These are phyloP conservation scores for Dacryopinax primogenitus DNA, from an alignment of 768 basidiomycete species.

Conservation along the genomic window DNA sequence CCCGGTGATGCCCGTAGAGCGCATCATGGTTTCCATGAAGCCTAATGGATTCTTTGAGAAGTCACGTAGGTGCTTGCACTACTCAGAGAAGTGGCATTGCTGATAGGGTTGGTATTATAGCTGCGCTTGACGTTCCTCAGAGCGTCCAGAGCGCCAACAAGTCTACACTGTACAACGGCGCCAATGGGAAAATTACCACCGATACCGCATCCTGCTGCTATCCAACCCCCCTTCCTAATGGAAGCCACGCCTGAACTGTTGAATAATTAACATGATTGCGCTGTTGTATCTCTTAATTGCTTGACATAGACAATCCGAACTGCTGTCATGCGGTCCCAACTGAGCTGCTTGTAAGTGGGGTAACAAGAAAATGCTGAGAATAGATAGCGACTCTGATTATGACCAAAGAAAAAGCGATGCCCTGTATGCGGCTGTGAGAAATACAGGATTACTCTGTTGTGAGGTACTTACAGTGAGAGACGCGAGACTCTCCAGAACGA, in stretches of 20 bases:
- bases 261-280: not conserved
- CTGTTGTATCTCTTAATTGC: not conserved
- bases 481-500: not conserved
- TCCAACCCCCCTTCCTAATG: not conserved
- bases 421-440: not conserved
- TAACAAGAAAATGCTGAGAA: not conserved
- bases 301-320: not conserved
- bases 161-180: conserved; percentile 9
- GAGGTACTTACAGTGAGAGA: not conserved
- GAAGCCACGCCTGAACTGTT: not conserved
- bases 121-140: conserved; percentile 21
- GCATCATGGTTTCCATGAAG: not conserved
- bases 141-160: conserved; percentile 20
- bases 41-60: conserved; percentile 1
- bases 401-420: not conserved
- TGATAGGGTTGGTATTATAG: conserved; percentile 14
- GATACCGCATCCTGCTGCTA: not conserved
- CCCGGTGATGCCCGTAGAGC: conserved; percentile 18
- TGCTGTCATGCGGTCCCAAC: not conserved
- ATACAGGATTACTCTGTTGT: not conserved
- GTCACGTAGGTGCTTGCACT: conserved; percentile 6
- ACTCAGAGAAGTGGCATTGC: conserved; percentile 10
- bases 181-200: not conserved
- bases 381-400: not conserved
- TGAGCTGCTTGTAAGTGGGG: not conserved